Conservation (phyloP, 345 rosid genomes). For the Euphorbia peplus region DNA sequence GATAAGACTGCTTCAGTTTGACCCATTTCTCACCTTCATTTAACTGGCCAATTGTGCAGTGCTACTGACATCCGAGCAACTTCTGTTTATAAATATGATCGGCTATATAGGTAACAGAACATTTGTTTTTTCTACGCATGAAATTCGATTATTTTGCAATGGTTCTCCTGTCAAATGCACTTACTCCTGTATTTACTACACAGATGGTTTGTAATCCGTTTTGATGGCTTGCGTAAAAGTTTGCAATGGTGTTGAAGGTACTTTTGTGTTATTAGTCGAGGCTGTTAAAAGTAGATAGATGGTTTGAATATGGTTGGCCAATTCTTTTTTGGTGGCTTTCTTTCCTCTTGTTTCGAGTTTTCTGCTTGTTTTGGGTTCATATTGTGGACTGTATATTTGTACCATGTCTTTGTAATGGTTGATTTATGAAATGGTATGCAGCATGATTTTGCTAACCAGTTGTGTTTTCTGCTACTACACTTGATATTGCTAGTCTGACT, state of each 20-base stretch:
- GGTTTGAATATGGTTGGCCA: conserved; percentile 26
- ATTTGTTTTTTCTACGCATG: neutral
- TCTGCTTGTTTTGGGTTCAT: conserved; percentile 22
- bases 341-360: neutral
- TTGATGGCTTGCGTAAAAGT: conserved; percentile 31
- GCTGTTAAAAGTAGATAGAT: conserved; percentile 25
- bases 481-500: neutral
- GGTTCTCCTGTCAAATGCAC: neutral
- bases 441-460: conserved; percentile 1
- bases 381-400: too few species aligned
- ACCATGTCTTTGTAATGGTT: conserved; percentile 27
- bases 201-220: conserved; percentile 40
- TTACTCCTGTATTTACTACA: conserved; percentile 18
- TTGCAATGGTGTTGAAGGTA: conserved; percentile 32
- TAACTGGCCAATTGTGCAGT: conserved; percentile 21
- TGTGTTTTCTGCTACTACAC: neutral
- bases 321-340: conserved; percentile 22
- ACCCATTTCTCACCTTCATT: conserved; percentile 13
- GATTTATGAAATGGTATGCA: conserved; percentile 17
- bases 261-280: conserved; percentile 23
- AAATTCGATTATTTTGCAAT: neutral
- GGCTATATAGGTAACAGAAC: conserved; percentile 37
- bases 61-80: conserved; percentile 27
- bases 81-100: conserved; percentile 19
- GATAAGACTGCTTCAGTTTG: conserved; percentile 9